These are phyloP conservation scores for Trifolium subterraneum DNA, from an alignment of 306 rosid species.

Conservation along the genomic window DNA sequence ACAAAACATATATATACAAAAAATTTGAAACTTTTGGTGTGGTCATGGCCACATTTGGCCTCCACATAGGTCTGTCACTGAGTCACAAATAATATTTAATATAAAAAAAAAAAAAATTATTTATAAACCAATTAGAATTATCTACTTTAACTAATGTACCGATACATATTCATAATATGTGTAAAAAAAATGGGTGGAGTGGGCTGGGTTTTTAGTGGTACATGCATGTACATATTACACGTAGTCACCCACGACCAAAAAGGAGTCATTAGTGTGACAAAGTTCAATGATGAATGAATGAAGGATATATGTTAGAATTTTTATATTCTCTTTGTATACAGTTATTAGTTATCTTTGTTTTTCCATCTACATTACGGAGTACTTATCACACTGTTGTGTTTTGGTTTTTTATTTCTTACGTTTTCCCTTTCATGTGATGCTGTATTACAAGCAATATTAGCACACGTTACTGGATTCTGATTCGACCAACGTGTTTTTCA, in stretches of 20 bases:
- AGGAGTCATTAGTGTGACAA: neutral
- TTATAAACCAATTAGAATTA: too few relatives aligned
- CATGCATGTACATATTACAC: neutral
- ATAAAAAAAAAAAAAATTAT: too few relatives aligned
- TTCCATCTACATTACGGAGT: too few relatives aligned
- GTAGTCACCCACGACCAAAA: neutral
- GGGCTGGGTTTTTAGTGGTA: neutral
- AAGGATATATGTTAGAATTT: neutral
- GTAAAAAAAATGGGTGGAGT: too few relatives aligned
- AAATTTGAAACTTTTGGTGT: too few relatives aligned
- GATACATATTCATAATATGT: too few relatives aligned
- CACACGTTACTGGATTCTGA: slow-evolving; percentile 2
- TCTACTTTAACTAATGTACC: too few relatives aligned
- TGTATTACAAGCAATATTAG: neutral
- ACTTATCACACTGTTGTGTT: neutral
- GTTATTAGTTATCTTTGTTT: neutral
- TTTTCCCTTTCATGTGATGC: neutral
- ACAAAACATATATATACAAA: too few relatives aligned
- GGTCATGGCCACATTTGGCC: too few relatives aligned
- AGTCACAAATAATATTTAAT: too few relatives aligned
- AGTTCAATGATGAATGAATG: neutral
- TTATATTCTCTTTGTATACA: neutral
- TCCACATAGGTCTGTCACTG: too few relatives aligned
- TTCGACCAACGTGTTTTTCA: slow-evolving; percentile 23
- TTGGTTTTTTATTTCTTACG: neutral